Conservation (phyloP, 176 grass and related monocot genomes). For the Phoenix roebelenii region DNA sequence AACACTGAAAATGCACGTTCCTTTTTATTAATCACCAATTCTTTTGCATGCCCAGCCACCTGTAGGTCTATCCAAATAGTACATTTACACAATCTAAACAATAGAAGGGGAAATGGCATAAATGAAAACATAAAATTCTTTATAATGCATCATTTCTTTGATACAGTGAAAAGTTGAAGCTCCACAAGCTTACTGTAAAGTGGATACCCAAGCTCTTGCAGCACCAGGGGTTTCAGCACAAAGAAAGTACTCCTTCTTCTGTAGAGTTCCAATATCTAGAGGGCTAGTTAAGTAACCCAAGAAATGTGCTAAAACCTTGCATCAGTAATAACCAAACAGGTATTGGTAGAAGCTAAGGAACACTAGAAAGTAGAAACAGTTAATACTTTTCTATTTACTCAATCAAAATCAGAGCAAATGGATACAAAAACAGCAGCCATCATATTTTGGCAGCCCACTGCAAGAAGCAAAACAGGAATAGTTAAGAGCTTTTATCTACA, state of each 20-base stretch:
- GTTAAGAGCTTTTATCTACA: neutral
- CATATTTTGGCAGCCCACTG: slow-evolving; percentile 91
- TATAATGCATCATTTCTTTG: too few relatives aligned
- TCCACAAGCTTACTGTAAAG: slow-evolving; percentile 72
- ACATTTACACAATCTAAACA: too few relatives aligned
- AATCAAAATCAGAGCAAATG: slow-evolving; percentile 4
- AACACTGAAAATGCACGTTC: neutral
- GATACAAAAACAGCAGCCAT: slow-evolving; percentile 99
- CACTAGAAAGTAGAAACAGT: too few relatives aligned
- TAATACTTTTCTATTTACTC: too few relatives aligned
- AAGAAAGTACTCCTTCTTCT: slow-evolving; percentile 98
- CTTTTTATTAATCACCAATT: neutral
- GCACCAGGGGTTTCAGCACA: slow-evolving; percentile 92
- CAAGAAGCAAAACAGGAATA: slow-evolving; percentile 14
- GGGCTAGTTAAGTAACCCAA: slow-evolving; percentile 39
- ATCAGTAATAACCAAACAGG: too few relatives aligned
- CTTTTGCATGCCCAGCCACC: neutral
- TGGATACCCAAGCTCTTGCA: slow-evolving; percentile 91
- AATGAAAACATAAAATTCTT: too few relatives aligned
- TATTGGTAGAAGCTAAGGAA: too few relatives aligned
- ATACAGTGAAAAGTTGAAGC: neutral
- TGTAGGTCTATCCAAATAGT: neutral
- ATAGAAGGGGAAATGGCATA: too few relatives aligned
- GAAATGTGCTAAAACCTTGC: neutral
- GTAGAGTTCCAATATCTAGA: slow-evolving; percentile 84